phyloP scores from a whole-genome alignment of 257 asterid species.

The Linaria vulgaris region DNA sequence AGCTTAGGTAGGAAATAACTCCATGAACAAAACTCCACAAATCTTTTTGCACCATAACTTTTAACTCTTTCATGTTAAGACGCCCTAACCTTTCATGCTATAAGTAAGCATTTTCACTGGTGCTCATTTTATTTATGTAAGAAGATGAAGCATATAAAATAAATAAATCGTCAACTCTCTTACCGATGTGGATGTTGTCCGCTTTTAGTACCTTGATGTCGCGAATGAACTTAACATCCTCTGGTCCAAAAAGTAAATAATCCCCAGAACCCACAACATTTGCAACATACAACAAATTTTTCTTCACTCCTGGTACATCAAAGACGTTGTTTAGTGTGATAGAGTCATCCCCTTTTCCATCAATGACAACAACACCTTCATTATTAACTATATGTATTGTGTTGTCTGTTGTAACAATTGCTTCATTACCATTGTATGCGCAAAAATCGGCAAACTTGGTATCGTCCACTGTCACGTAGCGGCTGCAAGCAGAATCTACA shows the following conservation, averaged over 20 bases:
- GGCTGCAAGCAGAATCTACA: constrained; percentile 5
- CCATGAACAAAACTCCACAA: too few species aligned
- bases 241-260: constrained; percentile 15
- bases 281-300: not conserved
- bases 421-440: constrained; percentile 4
- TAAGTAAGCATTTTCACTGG: not conserved
- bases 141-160: not conserved
- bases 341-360: not conserved
- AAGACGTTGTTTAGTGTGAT: constrained; percentile 15
- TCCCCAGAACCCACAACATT: constrained; percentile 1
- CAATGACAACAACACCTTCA: constrained; percentile 8
- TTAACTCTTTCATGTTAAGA: constrained; percentile 9
- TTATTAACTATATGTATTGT: constrained; percentile 12
- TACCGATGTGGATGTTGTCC: constrained; percentile 10
- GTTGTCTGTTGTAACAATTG: constrained; percentile 11
- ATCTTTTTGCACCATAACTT: not conserved
- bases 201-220: constrained; percentile 19
- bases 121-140: constrained; percentile 13
- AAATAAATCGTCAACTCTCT: constrained; percentile 15
- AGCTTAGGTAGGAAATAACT: too few species aligned
- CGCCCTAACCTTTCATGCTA: constrained; percentile 5
- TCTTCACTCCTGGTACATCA: constrained; percentile 13
- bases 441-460: constrained; percentile 5
- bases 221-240: not conserved
- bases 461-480: constrained; percentile 18